Conservation (phyloP, 768 basidiomycete genomes). For the Arthromyces matolae region DNA sequence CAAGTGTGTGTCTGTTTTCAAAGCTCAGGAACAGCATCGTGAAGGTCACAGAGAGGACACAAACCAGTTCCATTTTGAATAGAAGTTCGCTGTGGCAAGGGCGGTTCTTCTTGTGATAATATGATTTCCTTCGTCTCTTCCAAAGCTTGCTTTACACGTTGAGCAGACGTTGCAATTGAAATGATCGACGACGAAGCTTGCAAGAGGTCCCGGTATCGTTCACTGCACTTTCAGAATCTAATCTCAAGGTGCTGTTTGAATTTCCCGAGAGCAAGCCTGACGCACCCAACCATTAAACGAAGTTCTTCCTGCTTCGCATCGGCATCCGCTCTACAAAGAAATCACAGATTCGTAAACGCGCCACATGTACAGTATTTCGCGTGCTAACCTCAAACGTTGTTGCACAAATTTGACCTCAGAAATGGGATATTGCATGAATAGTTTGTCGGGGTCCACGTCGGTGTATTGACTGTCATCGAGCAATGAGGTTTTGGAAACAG, state of each 20-base stretch:
- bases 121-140: constrained; percentile 59
- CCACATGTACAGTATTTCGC: background rate
- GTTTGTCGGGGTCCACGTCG: constrained; percentile 61
- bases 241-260: constrained; percentile 19
- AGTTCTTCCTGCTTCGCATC: constrained; percentile 87
- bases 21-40: background rate
- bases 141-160: constrained; percentile 58
- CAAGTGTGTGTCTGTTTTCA: constrained; percentile 57
- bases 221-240: constrained; percentile 63
- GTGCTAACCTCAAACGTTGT: constrained; percentile 62
- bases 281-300: constrained; percentile 90
- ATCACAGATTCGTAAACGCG: background rate
- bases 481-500: constrained; percentile 18
- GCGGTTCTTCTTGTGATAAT: constrained; percentile 41
- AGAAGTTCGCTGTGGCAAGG: constrained; percentile 38
- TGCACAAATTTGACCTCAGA: constrained; percentile 66
- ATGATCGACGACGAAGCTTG: constrained; percentile 86
- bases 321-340: constrained; percentile 59
- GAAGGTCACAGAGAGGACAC: constrained; percentile 9
- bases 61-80: constrained; percentile 39
- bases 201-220: constrained; percentile 84
- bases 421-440: constrained; percentile 71
- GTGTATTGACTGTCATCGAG: constrained; percentile 17
- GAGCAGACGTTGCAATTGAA: constrained; percentile 65
- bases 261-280: constrained; percentile 20